phyloP scores from a whole-genome alignment of 805 yeast species.

The Ogataea nonfermentans region DNA sequence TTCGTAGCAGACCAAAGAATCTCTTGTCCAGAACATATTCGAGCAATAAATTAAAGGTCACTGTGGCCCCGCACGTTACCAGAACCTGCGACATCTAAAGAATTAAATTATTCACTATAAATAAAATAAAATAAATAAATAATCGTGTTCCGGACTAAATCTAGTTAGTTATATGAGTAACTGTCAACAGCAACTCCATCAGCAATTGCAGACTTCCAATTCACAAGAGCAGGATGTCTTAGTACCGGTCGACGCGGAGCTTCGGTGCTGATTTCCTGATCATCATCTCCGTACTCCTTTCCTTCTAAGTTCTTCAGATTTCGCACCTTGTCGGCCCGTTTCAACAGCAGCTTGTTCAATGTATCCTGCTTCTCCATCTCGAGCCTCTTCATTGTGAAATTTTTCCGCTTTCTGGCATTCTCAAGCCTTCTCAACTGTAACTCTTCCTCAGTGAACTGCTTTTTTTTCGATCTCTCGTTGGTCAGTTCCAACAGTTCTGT shows the following conservation, averaged over 20 bases:
- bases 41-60: slow-evolving; percentile 66
- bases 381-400: slow-evolving; percentile 72
- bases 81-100: slow-evolving; percentile 33
- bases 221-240: slow-evolving; percentile 44
- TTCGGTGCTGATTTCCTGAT: slow-evolving; percentile 13
- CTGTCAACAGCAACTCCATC: slow-evolving; percentile 16
- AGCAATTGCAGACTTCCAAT: slow-evolving; percentile 37
- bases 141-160: slow-evolving; percentile 2
- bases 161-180: slow-evolving; percentile 22
- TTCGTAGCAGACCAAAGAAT: slow-evolving; percentile 38
- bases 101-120: background rate
- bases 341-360: slow-evolving; percentile 76
- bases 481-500: slow-evolving; percentile 36
- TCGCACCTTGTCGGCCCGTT: slow-evolving; percentile 75
- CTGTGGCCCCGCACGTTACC: slow-evolving; percentile 91
- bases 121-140: background rate
- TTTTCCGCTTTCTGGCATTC: slow-evolving; percentile 82
- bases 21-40: slow-evolving; percentile 35
- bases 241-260: slow-evolving; percentile 40
- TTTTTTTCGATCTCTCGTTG: slow-evolving; percentile 46
- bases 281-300: slow-evolving; percentile 31
- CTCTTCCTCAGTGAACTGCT: slow-evolving; percentile 78
- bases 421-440: slow-evolving; percentile 79
- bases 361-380: slow-evolving; percentile 95
- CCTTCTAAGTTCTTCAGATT: slow-evolving; percentile 30